Conservation (phyloP, 129 eudicot genomes). For the Tanacetum coccineum region DNA sequence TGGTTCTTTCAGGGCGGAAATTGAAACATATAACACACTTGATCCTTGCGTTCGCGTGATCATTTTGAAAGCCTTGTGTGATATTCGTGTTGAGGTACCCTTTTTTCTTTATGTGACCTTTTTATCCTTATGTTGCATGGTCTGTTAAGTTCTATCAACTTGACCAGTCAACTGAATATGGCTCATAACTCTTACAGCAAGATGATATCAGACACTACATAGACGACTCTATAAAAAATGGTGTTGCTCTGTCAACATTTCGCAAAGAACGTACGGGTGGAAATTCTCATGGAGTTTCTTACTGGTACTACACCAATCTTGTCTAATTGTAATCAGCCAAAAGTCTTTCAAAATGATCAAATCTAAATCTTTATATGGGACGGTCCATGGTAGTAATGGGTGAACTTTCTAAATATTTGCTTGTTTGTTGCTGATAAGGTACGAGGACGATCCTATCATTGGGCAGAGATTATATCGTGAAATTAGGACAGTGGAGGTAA, state of each 20-base stretch:
- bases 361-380: neutral
- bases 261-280: constrained; percentile 95
- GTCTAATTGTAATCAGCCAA: neutral
- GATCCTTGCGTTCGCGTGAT: constrained; percentile 87
- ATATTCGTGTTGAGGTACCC: constrained; percentile 94
- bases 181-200: constrained; percentile 58
- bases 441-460: constrained; percentile 80
- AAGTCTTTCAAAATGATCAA: neutral
- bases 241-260: constrained; percentile 68
- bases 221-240: constrained; percentile 79
- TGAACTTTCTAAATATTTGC: neutral
- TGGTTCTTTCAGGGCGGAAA: constrained; percentile 52
- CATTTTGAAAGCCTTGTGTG: constrained; percentile 88
- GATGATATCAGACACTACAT: constrained; percentile 86
- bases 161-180: constrained; percentile 15
- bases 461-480: constrained; percentile 95
- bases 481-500: constrained; percentile 82
- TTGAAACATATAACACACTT: constrained; percentile 75
- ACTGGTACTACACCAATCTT: constrained; percentile 51
- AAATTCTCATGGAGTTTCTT: constrained; percentile 90
- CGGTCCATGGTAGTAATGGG: neutral
- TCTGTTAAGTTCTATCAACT: neutral
- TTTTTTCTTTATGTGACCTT: neutral
- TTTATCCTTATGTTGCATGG: neutral
- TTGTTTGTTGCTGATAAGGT: constrained; percentile 46